Evolutionary conservation across 148 eudicot species (phyloP), one percentile per base, ranked within the genome.

Genomic region (Spergularia marina): DNA sequence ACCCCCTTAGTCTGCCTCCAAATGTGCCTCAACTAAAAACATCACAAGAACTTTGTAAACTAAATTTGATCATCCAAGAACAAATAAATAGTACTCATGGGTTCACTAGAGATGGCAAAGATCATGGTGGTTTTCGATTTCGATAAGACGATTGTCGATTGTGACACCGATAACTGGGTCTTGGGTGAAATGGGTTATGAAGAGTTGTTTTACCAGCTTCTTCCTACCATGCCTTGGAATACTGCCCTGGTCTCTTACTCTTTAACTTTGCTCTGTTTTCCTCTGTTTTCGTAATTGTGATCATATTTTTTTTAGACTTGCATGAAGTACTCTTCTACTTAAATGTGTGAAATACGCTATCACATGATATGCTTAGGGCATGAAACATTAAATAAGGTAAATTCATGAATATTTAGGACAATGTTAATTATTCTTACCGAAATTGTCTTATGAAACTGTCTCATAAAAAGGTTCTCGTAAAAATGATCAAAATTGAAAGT

Each of bases 191-290:
- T 91, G 65, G 91, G 95, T 21, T 87, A 78, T 64, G 90, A 90
- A 11, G 93, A 88, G 36, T 78, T 86, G 84, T 94, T 94, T 84
- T 84, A 91, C 53, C 77, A 85, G 57, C 88, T 91, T 65, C 90
- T 89, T 69, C 84, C 91, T n/a, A 91, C 91, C 81, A 87, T 94
- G 98, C 97, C 97, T 36, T 91, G 90, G 95, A 94, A 91, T 67
- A 47, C 92, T 34, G 77, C 88, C 30, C 90, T 94, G 97, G 98
- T 91, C n/a, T 59, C 72, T 81, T 47, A 53, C 15, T 78, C 63
- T 61, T 36, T 60, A 57, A 15, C 62, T 7, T 44, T 59, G 6
- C 53, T 68, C 63, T 70, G 53, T 11, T 21, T 44, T 64, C 51
- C 53, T 8, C 40, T 52, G 20, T 58, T 18, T 79, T 47, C 36